phyloP scores from a whole-genome alignment of 257 asterid genomes.

The Phtheirospermum japonicum region DNA sequence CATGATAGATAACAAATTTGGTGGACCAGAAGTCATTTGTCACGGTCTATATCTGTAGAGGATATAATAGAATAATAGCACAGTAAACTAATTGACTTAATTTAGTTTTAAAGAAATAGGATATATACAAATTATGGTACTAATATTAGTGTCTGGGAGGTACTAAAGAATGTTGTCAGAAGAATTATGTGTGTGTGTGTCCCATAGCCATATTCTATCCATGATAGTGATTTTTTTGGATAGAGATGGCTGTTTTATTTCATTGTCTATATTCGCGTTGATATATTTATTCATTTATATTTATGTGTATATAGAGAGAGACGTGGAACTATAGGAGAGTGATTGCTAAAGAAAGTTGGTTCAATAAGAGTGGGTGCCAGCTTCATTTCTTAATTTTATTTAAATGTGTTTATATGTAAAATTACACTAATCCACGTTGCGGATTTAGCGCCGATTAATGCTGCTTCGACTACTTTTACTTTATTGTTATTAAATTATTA shows the following conservation, averaged over 20 bases:
- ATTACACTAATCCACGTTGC: conserved; percentile 18
- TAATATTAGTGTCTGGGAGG: no score
- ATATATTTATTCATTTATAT: no score
- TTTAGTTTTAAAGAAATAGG: not conserved
- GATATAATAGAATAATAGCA: no score
- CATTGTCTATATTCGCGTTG: no score
- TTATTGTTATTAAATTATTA: no score
- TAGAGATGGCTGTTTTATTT: no score
- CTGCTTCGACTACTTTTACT: conserved; percentile 4
- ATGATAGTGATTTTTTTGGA: no score
- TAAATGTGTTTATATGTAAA: not conserved
- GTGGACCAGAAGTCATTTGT: not conserved
- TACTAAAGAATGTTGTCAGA: conserved; percentile 28
- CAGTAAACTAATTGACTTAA: not conserved
- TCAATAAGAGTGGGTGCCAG: conserved; percentile 24
- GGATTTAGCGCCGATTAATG: conserved; percentile 34
- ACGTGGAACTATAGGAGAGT: no score
- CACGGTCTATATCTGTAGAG: not conserved
- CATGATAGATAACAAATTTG: not conserved
- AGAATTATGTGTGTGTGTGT: no score
- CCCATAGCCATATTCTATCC: no score
- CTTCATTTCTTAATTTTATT: conserved; percentile 7
- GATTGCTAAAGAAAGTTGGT: not conserved
- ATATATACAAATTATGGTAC: not conserved
- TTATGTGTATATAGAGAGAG: no score